Base-by-base conservation (phyloP, 2,329 filamentous ascomycete genomes). In the Sporothrix variecibatus region DNA sequence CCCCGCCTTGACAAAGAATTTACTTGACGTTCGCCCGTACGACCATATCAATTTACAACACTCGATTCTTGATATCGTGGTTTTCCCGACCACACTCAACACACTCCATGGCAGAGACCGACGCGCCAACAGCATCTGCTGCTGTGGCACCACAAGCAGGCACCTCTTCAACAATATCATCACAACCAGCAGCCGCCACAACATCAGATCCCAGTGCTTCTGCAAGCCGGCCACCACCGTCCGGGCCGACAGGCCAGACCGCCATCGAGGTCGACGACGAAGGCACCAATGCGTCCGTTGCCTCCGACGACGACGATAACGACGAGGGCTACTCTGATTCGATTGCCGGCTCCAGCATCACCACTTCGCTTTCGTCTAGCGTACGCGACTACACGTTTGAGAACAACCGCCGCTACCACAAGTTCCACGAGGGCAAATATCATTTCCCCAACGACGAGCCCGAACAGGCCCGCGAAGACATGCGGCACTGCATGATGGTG, bases 401-500 rank as follows among this genome's bases (percentile, higher is more conserved):
- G 71, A 78, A 79, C 73, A 76, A 75, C 73, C 76, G 79, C 2
- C 77, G 79, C 1, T 81, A 80, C 72, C 79, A 81, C 69, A 58
- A 74, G 17, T 80, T 77, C 76, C 77, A 78, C 64, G 74, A 79
- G 46, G 77, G 78, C 23, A 73, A 75, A 15, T 80, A 80, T 68
- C 76, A 75, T 26, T 74, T 81, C 34, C 80, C 80, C 75, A 86
- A 86, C 75, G 84, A 86, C 72, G 81, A 84, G 26, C 77, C 79
- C 4, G 84, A 86, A 76, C 84, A 84, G 75, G 83, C 84, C 75
- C 78, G 84, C 23, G 83, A 85, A 76, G 82, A 82, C 74, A 83
- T 83, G 83, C 88, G 87, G 77, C 87, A 89, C 78, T 81, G 83
- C 75, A 86, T 87, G 83, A 80, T 87, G 58, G 85, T 84, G 78